phyloP scores from a whole-genome alignment of 1,284 basidiomycete genomes.

The Boletus austroedulis region DNA sequence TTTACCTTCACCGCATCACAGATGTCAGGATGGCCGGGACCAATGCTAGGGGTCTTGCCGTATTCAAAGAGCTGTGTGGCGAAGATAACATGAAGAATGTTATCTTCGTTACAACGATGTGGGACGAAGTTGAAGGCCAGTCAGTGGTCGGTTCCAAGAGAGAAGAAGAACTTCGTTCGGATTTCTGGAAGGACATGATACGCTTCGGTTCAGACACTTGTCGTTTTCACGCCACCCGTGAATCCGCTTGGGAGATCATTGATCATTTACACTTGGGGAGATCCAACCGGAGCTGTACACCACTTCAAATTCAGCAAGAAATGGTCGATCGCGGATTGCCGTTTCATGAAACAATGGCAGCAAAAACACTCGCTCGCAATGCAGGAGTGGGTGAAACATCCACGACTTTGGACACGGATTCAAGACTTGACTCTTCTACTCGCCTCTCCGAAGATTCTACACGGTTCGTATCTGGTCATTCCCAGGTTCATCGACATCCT shows the following conservation, averaged over 20 bases:
- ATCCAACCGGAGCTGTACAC: background rate
- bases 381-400: no score
- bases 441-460: no score
- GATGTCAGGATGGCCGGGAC: constrained; percentile 45
- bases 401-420: no score
- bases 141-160: no score
- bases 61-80: constrained; percentile 29
- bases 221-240: constrained; percentile 11
- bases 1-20: constrained; percentile 35
- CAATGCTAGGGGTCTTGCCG: constrained; percentile 17
- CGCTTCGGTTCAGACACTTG: constrained; percentile 9
- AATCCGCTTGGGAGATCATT: constrained; percentile 23
- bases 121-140: no score
- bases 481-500: no score
- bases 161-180: constrained; percentile 7
- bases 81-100: constrained; percentile 22
- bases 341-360: no score
- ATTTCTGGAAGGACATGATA: constrained; percentile 18
- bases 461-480: no score
- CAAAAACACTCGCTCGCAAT: no score
- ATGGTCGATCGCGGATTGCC: constrained; percentile 19
- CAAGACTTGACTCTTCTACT: no score
- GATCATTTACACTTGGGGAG: constrained; percentile 1
- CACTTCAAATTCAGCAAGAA: constrained; percentile 19
- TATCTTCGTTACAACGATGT: constrained; percentile 26